phyloP scores from a whole-genome alignment of 1,139 yeast species.

The Candida sanyaensis region DNA sequence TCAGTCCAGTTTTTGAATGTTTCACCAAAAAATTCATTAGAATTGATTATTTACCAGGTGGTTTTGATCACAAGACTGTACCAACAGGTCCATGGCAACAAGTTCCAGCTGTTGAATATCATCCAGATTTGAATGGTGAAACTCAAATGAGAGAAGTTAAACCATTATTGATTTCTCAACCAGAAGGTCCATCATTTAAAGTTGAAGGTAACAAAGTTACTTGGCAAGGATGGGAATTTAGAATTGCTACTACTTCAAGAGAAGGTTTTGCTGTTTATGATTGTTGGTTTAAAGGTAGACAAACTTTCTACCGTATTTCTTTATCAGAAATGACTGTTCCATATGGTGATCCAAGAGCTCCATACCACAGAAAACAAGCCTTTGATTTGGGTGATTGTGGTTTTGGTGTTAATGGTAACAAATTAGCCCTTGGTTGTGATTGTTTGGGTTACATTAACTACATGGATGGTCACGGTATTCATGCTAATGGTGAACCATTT shows the following conservation, averaged over 20 bases:
- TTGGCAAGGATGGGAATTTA: constrained; percentile 93
- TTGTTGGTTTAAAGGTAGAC: constrained; percentile 79
- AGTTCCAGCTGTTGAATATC: constrained; percentile 67
- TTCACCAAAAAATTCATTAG: constrained; percentile 65
- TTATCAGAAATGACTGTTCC: constrained; percentile 89
- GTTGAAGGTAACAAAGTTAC: constrained; percentile 62
- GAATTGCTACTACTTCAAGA: constrained; percentile 73
- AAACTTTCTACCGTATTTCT: constrained; percentile 74
- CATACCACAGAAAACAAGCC: constrained; percentile 84
- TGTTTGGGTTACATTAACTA: constrained; percentile 87
- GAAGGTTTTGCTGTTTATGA: constrained; percentile 86
- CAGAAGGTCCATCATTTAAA: constrained; percentile 84
- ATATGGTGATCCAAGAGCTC: constrained; percentile 76
- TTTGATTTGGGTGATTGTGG: constrained; percentile 92
- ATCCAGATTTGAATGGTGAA: constrained; percentile 71
- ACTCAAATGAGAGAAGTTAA: constrained; percentile 57
- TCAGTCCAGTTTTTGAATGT: constrained; percentile 79
- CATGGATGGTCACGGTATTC: constrained; percentile 64
- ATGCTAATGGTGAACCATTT: constrained; percentile 65
- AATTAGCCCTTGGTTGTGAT: constrained; percentile 79
- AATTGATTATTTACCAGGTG: constrained; percentile 78
- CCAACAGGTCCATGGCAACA: constrained; percentile 63
- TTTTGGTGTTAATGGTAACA: constrained; percentile 79
- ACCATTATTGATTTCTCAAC: constrained; percentile 76
- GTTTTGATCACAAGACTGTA: constrained; percentile 63